Percentiles rank a stretch among this genome's conserved stretches.
These are phyloP conservation scores for Bryoerythrophyllum caledonicum DNA, from an alignment of 225 moss, liverwort and hornwort genomes.

Conservation along the genomic window DNA sequence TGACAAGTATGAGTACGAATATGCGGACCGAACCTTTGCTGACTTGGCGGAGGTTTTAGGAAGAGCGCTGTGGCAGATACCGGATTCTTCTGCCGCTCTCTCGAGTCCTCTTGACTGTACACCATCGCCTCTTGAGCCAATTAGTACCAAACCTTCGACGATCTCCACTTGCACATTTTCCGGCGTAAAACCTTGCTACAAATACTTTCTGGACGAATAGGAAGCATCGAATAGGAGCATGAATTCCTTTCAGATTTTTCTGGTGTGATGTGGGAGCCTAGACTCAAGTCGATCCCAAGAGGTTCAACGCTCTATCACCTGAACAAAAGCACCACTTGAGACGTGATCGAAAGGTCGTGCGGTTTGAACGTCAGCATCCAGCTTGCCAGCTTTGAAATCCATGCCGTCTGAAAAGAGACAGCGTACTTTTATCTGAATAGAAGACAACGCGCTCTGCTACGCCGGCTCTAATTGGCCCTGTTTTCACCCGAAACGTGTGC, in stretches of 20 bases:
- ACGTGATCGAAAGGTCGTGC: constrained; percentile 21
- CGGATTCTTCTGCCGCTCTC: constrained; percentile 25
- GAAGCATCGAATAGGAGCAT: constrained; percentile 3
- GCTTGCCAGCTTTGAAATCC: neutral
- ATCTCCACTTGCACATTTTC: neutral
- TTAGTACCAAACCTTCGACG: constrained; percentile 33
- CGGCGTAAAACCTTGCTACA: constrained; percentile 41
- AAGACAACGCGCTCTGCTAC: neutral
- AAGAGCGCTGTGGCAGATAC: constrained; percentile 66
- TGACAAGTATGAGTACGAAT: constrained; percentile 72
- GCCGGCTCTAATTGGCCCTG: neutral
- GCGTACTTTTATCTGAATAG: neutral
- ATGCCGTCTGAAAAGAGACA: neutral
- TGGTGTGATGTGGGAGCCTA: neutral
- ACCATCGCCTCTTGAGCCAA: constrained; percentile 52
- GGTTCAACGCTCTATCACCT: constrained; percentile 16
- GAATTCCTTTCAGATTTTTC: neutral
- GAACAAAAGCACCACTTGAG: constrained; percentile 17
- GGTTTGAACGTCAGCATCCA: neutral
- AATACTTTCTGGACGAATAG: constrained; percentile 58
- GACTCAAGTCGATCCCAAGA: constrained; percentile 10
- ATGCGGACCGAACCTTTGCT: constrained; percentile 68
- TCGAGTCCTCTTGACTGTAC: constrained; percentile 48
- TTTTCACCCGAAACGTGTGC: neutral
- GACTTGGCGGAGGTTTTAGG: constrained; percentile 76